Conservation (phyloP, 352 stramenopile genomes). For the Phytopythium mirpurense region DNA sequence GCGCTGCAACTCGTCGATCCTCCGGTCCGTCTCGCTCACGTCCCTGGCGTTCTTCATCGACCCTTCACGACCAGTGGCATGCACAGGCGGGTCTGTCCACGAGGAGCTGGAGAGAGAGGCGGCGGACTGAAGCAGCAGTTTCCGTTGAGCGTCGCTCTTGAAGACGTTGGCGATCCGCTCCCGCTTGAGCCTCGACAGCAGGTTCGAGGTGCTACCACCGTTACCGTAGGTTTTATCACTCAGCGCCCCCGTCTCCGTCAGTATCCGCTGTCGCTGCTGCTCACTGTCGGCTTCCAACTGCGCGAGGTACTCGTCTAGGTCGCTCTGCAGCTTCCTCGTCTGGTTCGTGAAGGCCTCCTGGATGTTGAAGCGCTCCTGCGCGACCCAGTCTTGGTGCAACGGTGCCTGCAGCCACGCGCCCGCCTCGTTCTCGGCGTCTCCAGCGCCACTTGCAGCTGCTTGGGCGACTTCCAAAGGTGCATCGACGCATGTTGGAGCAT, state of each 20-base stretch:
- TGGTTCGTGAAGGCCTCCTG: slow-evolving; percentile 66
- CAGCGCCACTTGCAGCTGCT: background rate
- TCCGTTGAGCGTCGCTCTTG: slow-evolving; percentile 3
- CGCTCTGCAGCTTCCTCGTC: slow-evolving; percentile 41
- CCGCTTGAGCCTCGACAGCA: background rate
- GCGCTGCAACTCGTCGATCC: slow-evolving; percentile 21
- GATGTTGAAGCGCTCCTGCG: slow-evolving; percentile 65
- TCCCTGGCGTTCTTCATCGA: slow-evolving; percentile 5
- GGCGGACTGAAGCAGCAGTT: slow-evolving; percentile 3
- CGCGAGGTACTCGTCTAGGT: slow-evolving; percentile 36
- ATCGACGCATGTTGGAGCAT: background rate
- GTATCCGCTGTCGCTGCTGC: slow-evolving; percentile 26
- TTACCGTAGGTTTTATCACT: no score
- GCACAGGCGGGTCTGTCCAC: slow-evolving; percentile 2
- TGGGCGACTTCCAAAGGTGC: background rate
- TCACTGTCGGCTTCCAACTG: slow-evolving; percentile 36
- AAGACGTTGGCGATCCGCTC: background rate
- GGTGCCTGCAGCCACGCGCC: slow-evolving; percentile 19
- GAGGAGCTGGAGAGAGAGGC: background rate
- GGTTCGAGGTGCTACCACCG: no score
- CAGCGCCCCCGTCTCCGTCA: slow-evolving; percentile 3
- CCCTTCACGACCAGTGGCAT: background rate
- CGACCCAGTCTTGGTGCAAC: slow-evolving; percentile 40
- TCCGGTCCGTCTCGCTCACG: slow-evolving; percentile 16
- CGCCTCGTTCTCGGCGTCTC: background rate